Evolutionary conservation across 352 stramenopile species (phyloP), one percentile per base, ranked within the genome.

Genomic region (Pythium angustatum): DNA sequence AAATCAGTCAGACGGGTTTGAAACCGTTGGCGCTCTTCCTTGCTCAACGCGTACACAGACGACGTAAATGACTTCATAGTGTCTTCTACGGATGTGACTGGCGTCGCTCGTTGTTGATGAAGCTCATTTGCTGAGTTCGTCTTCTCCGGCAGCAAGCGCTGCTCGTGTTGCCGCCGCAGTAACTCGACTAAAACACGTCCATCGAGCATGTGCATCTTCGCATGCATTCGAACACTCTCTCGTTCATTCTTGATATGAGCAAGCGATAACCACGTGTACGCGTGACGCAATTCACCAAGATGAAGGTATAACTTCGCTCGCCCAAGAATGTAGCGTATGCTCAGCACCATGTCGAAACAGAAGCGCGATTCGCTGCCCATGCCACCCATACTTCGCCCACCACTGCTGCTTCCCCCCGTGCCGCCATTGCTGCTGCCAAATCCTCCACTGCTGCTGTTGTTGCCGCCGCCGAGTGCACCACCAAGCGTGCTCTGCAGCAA

Each of bases 321-420:
- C 21, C 78, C 83, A 3, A 83, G 24, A 15, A 92, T 83, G 47
- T 94, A 96, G 3, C 87, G 77, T 5, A 90, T 66, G 11, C 77
- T 88, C 21, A 85, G 78, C 17, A 90, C 84, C 80, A 92, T 92
- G 36, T 96, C 87, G 43, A 93, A 92, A 28, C 80, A 90, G 54
- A 84, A 91, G 9, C 85, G 76, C 22, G 81, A 80, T 60, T 93
- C 85, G 40, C 82, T 94, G 4, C 81, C 79, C 68, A 94, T 88
- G 22, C 83, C 85, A 12, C 80, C 78, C 31, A 90, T 76, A 28
- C 69, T 78, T 63, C 74, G 49, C 8, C 83, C 85, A 24, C 81
- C 75, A 10, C 75, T 86, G 44, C 79, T 83, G 51, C 79, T 92
- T 43, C 83, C 81, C n/a, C 72, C 83, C 27, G 71, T 75, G 19